Conservation (phyloP, 1,284 basidiomycete species). For the Ganoderma sinense region DNA sequence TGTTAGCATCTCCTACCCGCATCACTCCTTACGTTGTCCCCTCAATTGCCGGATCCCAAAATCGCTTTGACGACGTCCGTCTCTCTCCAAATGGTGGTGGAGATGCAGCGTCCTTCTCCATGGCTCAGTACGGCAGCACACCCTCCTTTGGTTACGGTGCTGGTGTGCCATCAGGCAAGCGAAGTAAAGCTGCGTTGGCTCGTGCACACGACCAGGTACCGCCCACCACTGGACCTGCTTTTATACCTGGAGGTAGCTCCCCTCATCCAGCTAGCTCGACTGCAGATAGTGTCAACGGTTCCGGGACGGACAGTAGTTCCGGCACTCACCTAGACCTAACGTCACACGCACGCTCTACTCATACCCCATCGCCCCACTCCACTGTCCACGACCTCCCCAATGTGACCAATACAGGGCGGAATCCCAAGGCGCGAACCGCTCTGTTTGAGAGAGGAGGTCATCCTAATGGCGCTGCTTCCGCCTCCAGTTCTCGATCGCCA, state of each 20-base stretch:
- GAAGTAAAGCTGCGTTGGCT: not conserved
- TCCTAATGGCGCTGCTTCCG: not conserved
- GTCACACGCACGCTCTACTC: not conserved
- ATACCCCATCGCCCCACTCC: slow-evolving; percentile 6
- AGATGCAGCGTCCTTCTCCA: not conserved
- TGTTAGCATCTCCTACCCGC: not conserved
- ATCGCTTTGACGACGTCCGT: not conserved
- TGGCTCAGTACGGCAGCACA: slow-evolving; percentile 8
- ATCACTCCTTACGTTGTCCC: slow-evolving; percentile 21
- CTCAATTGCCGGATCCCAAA: slow-evolving; percentile 7
- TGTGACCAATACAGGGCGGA: not conserved
- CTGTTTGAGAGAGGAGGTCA: not conserved
- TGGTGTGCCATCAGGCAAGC: not conserved
- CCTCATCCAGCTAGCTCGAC: not conserved
- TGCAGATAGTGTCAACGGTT: slow-evolving; percentile 1
- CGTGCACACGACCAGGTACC: not conserved
- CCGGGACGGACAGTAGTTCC: not conserved
- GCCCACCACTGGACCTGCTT: not conserved
- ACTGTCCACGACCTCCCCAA: slow-evolving; percentile 8
- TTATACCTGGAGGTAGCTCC: not conserved
- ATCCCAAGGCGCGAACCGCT: not conserved
- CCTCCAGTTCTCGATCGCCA: not conserved
- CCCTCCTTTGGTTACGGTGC: slow-evolving; percentile 4
- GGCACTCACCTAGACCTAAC: not conserved
- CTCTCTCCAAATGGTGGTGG: not conserved